These are phyloP conservation scores for Platanthera zijinensis DNA, from an alignment of 106 monocot genomes.

Conservation along the genomic window DNA sequence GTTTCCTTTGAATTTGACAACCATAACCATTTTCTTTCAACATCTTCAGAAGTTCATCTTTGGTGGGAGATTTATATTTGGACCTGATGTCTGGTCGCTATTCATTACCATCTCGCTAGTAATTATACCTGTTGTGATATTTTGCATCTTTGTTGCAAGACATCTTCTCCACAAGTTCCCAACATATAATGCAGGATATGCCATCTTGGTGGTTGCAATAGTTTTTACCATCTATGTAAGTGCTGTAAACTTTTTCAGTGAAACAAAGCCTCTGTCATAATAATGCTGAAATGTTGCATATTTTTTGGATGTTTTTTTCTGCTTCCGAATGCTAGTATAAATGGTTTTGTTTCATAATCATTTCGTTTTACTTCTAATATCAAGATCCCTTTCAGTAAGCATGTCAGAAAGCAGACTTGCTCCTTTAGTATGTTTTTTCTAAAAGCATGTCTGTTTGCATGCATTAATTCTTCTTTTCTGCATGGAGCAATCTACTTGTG, in stretches of 20 bases:
- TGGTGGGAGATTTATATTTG: conserved; percentile 31
- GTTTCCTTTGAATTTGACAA: not conserved
- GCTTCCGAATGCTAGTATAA: not conserved
- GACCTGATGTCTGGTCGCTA: conserved; percentile 25
- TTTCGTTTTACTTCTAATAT: not conserved
- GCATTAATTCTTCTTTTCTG: not conserved
- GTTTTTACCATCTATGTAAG: conserved; percentile 61
- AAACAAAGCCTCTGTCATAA: not conserved
- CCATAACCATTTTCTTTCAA: conserved; percentile 3
- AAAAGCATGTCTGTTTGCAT: conserved; percentile 1
- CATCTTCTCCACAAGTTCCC: conserved; percentile 39
- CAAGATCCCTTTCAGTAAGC: not conserved
- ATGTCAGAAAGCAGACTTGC: not conserved
- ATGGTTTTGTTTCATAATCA: not conserved
- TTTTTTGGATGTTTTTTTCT: not conserved
- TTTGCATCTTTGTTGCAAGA: conserved; percentile 71
- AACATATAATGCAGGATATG: conserved; percentile 46
- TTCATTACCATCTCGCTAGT: conserved; percentile 55
- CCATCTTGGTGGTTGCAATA: conserved; percentile 44
- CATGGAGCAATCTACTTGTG: not conserved
- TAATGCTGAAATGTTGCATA: not conserved
- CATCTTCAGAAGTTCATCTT: conserved; percentile 51
- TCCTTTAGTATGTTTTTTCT: not conserved
- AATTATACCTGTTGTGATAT: conserved; percentile 55
- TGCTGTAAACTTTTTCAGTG: not conserved